These are phyloP conservation scores for Sugiyamaella sp. DNA, from an alignment of 1,139 yeast species.

Conservation along the genomic window DNA sequence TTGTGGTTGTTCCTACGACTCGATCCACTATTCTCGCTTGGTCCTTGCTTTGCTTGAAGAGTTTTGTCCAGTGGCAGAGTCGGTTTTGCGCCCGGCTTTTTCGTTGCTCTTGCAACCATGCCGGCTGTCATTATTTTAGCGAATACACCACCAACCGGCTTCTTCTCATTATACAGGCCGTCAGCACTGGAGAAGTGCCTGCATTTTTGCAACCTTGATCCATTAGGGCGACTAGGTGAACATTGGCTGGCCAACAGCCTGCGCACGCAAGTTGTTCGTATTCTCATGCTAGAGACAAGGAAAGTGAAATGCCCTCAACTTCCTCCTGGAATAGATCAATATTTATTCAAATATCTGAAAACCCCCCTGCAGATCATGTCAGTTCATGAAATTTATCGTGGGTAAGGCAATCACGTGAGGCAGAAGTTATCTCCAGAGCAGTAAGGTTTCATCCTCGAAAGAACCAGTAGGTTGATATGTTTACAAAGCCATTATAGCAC, in stretches of 20 bases:
- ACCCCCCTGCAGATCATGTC: not conserved
- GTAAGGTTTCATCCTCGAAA: no score
- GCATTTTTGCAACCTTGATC: not conserved
- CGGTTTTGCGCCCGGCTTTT: not conserved
- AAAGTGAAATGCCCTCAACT: no score
- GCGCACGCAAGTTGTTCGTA: not conserved
- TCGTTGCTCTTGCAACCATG: conserved; percentile 19
- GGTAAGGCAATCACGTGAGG: not conserved
- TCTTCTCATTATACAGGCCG: not conserved
- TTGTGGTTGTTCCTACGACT: not conserved
- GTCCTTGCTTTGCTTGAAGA: not conserved
- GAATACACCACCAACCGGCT: conserved; percentile 17
- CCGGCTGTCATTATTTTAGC: conserved; percentile 26
- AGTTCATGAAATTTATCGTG: not conserved
- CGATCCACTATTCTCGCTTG: not conserved
- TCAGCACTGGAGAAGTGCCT: not conserved
- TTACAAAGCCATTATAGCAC: no score
- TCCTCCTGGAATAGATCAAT: not conserved
- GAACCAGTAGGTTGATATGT: no score
- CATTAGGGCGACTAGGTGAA: not conserved
- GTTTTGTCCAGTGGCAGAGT: conserved; percentile 6
- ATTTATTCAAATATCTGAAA: not conserved
- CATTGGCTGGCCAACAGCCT: not conserved
- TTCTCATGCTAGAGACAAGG: not conserved
- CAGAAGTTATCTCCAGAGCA: no score